A percentile compares a stretch with the other conserved stretches of the same genome.
phyloP scores from a whole-genome alignment of 2,329 filamentous ascomycete genomes.

The Aspergillus awamori region DNA sequence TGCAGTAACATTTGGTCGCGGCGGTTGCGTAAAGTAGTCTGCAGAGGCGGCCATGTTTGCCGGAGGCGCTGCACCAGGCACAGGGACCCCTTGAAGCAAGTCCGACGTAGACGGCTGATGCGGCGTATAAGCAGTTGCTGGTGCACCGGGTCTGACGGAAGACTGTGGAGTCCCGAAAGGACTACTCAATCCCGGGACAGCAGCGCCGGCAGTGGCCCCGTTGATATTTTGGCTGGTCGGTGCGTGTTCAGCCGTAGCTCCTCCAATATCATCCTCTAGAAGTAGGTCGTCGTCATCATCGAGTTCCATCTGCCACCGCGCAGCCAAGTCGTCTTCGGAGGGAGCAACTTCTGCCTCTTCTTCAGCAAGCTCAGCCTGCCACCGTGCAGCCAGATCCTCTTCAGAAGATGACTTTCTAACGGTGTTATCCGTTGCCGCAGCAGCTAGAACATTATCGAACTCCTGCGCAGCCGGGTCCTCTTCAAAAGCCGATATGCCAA shows the following conservation, averaged over 20 bases:
- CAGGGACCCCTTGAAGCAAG: conserved; percentile 43
- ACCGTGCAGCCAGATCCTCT: conserved; percentile 75
- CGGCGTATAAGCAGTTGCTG: conserved; percentile 53
- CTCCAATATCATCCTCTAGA: conserved; percentile 62
- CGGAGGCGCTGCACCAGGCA: conserved; percentile 24
- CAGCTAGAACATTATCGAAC: conserved; percentile 29
- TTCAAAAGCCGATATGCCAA: conserved; percentile 34
- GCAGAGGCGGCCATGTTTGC: conserved; percentile 22
- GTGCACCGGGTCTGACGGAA: conserved; percentile 23
- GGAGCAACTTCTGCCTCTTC: conserved; percentile 52
- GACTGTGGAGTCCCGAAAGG: conserved; percentile 33
- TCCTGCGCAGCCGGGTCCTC: conserved; percentile 69
- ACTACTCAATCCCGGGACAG: conserved; percentile 25
- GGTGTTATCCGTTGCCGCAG: conserved; percentile 21
- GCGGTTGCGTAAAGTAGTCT: conserved; percentile 31
- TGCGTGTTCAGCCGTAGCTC: conserved; percentile 26
- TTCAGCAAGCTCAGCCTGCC: conserved; percentile 71
- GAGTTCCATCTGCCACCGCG: conserved; percentile 59
- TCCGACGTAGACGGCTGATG: conserved; percentile 55
- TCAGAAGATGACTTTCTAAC: conserved; percentile 35
- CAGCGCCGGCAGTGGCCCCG: conserved; percentile 17
- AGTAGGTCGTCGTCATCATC: conserved; percentile 76
- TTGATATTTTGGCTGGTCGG: conserved; percentile 29
- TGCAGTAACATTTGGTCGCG: conserved; percentile 36
- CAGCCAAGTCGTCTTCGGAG: conserved; percentile 69